Evolutionary conservation across 2,329 filamentous ascomycete species (phyloP).

Genomic region (Ilyonectria robusta): DNA sequence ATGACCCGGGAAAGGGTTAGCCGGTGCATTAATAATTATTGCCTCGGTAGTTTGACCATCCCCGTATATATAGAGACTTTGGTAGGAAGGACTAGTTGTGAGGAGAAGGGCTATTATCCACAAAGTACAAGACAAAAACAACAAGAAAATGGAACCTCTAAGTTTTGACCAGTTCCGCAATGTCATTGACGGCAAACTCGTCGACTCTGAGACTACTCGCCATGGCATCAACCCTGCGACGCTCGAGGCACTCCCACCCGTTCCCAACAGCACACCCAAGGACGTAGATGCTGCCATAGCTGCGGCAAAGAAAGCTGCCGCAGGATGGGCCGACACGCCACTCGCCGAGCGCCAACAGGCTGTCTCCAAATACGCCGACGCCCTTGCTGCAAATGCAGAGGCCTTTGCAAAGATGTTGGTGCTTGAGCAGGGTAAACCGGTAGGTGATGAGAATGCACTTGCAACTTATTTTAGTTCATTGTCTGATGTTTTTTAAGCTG

Average conservation of each 20-base stretch:
- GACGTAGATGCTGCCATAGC: constrained; percentile 66
- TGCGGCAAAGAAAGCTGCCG: constrained; percentile 62
- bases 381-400: constrained; percentile 32
- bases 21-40: neutral
- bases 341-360: constrained; percentile 50
- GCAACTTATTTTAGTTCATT: neutral
- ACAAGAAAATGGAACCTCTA: neutral
- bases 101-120: neutral
- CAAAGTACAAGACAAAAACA: neutral
- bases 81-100: neutral
- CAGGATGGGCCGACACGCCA: constrained; percentile 58
- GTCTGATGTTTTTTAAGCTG: neutral
- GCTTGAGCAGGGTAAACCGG: constrained; percentile 25
- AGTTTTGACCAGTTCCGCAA: constrained; percentile 58
- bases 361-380: constrained; percentile 20
- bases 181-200: constrained; percentile 55
- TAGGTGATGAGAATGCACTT: neutral
- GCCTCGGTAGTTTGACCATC: neutral
- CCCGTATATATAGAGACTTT: neutral
- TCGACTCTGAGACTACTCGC: constrained; percentile 62
- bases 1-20: neutral
- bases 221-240: constrained; percentile 67
- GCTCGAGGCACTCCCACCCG: constrained; percentile 62
- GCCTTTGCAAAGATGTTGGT: constrained; percentile 29
- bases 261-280: constrained; percentile 62